Evolutionary conservation across 176 grass and related monocot genomes (phyloP), one percentile per base, ranked within the genome.

Genomic region (Panicum miliaceum): DNA sequence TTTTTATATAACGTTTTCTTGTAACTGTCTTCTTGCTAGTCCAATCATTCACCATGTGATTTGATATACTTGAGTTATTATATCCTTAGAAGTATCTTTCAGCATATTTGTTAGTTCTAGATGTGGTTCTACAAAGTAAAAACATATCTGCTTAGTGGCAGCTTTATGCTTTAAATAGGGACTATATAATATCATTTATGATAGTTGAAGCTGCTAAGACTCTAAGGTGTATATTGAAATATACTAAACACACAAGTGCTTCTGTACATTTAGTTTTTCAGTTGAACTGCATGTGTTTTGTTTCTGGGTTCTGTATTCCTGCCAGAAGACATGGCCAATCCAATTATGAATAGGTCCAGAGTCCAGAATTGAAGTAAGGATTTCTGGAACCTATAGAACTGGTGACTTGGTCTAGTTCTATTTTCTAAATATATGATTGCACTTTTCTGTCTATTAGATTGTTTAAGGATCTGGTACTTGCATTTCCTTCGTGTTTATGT

Each of bases 361-460:
- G 19, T n/a, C 29, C 61, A 36, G 19, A 80, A 80, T 48, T 51
- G 29, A 80, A 51, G 16, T 12, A 47, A 42, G 61, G 11, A 80
- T 29, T 66, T 81, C n/a, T 71, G 2, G 25, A 58, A 43, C 19
- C 35, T 43, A 14, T 58, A 18, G 19, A 59, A 27, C 1, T 70
- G 16, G 0, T 68, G 16, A 81, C 36, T 56, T 77, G 46, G 37
- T 67, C 16, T 76, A 76, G 10, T 29, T 76, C 10, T 66, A 8
- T 53, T 25, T 73, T 54, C 3, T 20, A 43, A 84, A 46, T 76
- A 42, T 65, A 25, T 52, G 20, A 23, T 84, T 77, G 15, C 11
- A 60, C 36, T 41, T 84, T 75, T 27, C 35, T 71, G 12, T 23
- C 51, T 84, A 57, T 43, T 22, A 65, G 14, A 59, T 80, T 84